Evolutionary conservation across 164 flowering plant species (phyloP), one percentile per base, ranked within the genome.

Genomic region (Macadamia integrifolia): DNA sequence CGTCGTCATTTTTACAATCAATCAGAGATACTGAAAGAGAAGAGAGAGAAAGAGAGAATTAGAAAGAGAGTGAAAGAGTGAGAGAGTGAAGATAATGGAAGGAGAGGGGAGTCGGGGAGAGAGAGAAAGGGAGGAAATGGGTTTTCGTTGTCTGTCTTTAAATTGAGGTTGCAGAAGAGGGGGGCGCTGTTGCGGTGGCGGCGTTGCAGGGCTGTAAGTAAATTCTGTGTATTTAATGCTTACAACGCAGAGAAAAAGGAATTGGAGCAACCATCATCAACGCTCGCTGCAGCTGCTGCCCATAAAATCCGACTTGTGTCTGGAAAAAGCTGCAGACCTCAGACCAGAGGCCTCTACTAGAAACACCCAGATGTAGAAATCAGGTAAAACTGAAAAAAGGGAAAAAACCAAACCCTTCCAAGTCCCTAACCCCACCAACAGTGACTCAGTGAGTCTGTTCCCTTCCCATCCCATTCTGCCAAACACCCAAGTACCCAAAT

Each of bases 161-260:
- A 78, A 73, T 78, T 74, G 78, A 76, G 78, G 76, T 68, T 66
- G 76, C 81, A 70, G 77, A 72, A 64, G 69, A 23, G 28, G 64
- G 58, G 50, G 3, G 40, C 71, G 81, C 84, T 71, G 80, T 78
- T 61, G 50, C 83, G 82, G 83, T 84, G 89, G 88, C 92, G 89
- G 92, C 89, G 86, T 84, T 72, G 86, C 88, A 86, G 92, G 29
- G 79, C 78, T 80, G 82, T 76, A 79, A 23, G 23, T 23, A 23
- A 23, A 83, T 86, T 84, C 91, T 76, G 75, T 81, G 80, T 75
- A 73, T 80, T 86, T 72, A 85, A 81, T 85, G 81, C 78, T 67
- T 42, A 55, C 70, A 70, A 59, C 65, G n/a, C 64, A 31, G 62
- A 55, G 5, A 35, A 35, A 62, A 68, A 43, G 59, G 65, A 71